These are phyloP conservation scores for Gorgonomyces haynaldii DNA, from an alignment of 192 early-diverging fungal species.

Conservation along the genomic window DNA sequence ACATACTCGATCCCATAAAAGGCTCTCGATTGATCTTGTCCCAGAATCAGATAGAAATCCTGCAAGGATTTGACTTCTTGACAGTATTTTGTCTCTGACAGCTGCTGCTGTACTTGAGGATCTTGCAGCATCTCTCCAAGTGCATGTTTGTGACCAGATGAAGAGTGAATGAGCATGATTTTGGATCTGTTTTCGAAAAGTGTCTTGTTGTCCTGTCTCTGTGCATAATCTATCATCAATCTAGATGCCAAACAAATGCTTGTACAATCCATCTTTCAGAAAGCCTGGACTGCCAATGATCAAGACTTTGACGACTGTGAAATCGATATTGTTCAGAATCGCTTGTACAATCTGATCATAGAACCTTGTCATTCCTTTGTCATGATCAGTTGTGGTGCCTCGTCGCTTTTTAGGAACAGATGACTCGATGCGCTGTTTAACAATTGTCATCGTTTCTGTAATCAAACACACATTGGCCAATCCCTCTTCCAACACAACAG, in stretches of 20 bases:
- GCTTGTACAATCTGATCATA: slow-evolving; percentile 86
- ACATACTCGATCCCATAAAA: slow-evolving; percentile 91
- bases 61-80: slow-evolving; percentile 72
- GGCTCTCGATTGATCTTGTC: slow-evolving; percentile 75
- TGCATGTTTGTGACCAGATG: slow-evolving; percentile 94
- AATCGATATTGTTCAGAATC: slow-evolving; percentile 78
- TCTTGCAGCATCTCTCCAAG: slow-evolving; percentile 87
- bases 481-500: slow-evolving; percentile 69
- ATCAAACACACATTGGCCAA: slow-evolving; percentile 87
- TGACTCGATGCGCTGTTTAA: slow-evolving; percentile 81
- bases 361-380: slow-evolving; percentile 65
- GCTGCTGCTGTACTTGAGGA: slow-evolving; percentile 56
- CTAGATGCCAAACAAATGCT: no score
- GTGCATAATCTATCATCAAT: slow-evolving; percentile 76
- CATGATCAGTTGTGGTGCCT: slow-evolving; percentile 80
- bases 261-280: slow-evolving; percentile 76
- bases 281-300: slow-evolving; percentile 96
- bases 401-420: slow-evolving; percentile 87
- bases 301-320: slow-evolving; percentile 88
- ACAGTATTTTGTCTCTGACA: slow-evolving; percentile 88
- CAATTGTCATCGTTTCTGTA: slow-evolving; percentile 92
- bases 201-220: slow-evolving; percentile 64
- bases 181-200: slow-evolving; percentile 79
- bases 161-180: slow-evolving; percentile 82
- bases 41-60: slow-evolving; percentile 82